Evolutionary conservation across 495 filamentous ascomycete species (phyloP).

Genomic region (Neurospora africana): DNA sequence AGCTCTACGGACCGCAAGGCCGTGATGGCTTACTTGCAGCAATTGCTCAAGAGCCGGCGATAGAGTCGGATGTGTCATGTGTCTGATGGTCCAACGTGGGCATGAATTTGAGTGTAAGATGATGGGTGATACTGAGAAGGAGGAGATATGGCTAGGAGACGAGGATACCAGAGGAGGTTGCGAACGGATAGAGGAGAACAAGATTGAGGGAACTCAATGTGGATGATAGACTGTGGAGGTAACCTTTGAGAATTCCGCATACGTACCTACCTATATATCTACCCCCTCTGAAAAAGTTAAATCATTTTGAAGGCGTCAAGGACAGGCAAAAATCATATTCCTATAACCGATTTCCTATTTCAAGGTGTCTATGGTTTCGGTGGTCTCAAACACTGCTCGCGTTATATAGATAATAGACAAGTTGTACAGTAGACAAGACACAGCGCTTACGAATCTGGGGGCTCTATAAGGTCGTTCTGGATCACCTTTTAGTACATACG

Average conservation of each 20-base stretch:
- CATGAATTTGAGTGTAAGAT: neutral
- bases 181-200: neutral
- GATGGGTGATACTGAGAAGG: neutral
- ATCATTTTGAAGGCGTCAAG: neutral
- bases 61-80: slow-evolving; percentile 7
- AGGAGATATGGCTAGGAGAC: neutral
- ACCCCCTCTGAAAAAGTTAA: neutral
- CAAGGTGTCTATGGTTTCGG: neutral
- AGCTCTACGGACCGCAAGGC: slow-evolving; percentile 38
- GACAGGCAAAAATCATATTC: neutral
- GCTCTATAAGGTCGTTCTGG: too few relatives aligned
- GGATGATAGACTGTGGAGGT: neutral
- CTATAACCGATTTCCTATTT: neutral
- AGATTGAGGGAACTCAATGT: neutral
- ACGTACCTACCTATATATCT: neutral
- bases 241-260: neutral
- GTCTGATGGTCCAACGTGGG: neutral
- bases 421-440: neutral
- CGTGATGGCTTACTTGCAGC: slow-evolving; percentile 38
- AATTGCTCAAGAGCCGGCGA: slow-evolving; percentile 28
- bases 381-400: neutral
- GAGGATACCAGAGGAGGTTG: neutral
- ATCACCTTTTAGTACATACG: too few relatives aligned
- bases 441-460: too few relatives aligned
- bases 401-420: neutral